Evolutionary conservation across 129 eudicot genomes (phyloP), one percentile per base, ranked within the genome.

Genomic region (Apium graveolens): DNA sequence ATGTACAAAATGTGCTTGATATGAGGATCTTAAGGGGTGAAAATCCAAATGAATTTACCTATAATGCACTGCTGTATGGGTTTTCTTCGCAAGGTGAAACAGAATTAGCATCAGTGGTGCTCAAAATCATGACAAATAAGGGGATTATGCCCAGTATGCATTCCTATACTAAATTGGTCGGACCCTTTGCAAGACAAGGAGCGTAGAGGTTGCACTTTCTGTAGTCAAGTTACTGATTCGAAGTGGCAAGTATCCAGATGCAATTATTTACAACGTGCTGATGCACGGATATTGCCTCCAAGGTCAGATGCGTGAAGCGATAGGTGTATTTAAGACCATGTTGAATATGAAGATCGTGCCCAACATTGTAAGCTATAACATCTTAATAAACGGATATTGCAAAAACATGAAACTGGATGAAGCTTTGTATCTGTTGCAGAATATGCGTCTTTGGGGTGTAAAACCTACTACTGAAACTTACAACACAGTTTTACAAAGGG

Each of bases 261-360:
- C 55, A 29, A 14, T 37, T 38, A 24, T 70, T 13, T 78, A 78
- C 39, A 76, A 17, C 29, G 34, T 70, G 21, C 14, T 77, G 14
- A 21, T 77, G 27, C 51, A 77, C 24, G 80, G 80, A 37, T 77
- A 38, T 57, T 77, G 81, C 24, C 18, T 43, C 29, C 62, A 16
- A 26, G 74, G 63, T 13, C 74, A 80, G 2, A 41, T 74, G 75
- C 39, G 62, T 20, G 79, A 80, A 21, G 83, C 83, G 32, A 5
- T 11, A 18, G 31, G 45, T 32, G 31, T 74, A 14, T 35, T 80
- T 20, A 32, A 55, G 26, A 24, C 51, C 45, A 57, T 80, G 79
- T 62, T 73, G 6, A 41, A 62, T 8, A 14, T 11, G 72, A 73
- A 78, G 4, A 31, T 41, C 20, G 0, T 14, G 39, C 83, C 79